Percentiles rank a stretch among this genome's conserved stretches.
phyloP scores from a whole-genome alignment of 2,329 filamentous ascomycete genomes.

The Stemphylium vesicarium region DNA sequence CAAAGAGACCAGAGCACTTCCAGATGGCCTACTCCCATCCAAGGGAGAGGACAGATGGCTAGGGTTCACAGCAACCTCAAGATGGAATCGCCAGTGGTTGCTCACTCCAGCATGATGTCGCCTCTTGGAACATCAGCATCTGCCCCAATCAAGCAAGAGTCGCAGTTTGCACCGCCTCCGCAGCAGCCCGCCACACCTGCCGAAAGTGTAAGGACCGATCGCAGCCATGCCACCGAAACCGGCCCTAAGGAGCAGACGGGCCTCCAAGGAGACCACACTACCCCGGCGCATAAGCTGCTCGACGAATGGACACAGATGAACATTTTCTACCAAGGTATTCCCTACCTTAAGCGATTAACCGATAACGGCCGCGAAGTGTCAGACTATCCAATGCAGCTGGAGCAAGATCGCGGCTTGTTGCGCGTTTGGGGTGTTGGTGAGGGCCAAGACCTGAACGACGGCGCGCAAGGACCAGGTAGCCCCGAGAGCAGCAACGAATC shows the following conservation, averaged over 20 bases:
- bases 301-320: slow-evolving; percentile 63
- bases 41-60: slow-evolving; percentile 30
- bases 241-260: slow-evolving; percentile 34
- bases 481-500: slow-evolving; percentile 48
- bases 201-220: slow-evolving; percentile 40
- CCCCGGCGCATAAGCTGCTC: slow-evolving; percentile 83
- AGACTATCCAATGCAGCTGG: slow-evolving; percentile 76
- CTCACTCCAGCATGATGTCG: slow-evolving; percentile 38
- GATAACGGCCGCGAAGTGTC: slow-evolving; percentile 65
- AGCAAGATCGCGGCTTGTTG: slow-evolving; percentile 75
- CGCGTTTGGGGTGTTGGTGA: slow-evolving; percentile 81
- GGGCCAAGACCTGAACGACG: slow-evolving; percentile 66
- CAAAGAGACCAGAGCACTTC: slow-evolving; percentile 35
- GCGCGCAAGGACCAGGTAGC: slow-evolving; percentile 45
- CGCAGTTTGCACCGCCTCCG: slow-evolving; percentile 23
- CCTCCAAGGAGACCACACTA: slow-evolving; percentile 88
- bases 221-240: slow-evolving; percentile 23
- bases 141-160: slow-evolving; percentile 43
- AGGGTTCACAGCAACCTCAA: slow-evolving; percentile 44
- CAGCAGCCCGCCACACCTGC: slow-evolving; percentile 44
- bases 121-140: slow-evolving; percentile 30
- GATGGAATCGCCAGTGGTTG: slow-evolving; percentile 39
- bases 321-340: slow-evolving; percentile 61
- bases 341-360: slow-evolving; percentile 67
- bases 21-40: slow-evolving; percentile 39